Percentiles rank a stretch among this genome's conserved stretches.
phyloP scores from a whole-genome alignment of 1,139 yeast genomes.

The Sugiyamaella sp. region DNA sequence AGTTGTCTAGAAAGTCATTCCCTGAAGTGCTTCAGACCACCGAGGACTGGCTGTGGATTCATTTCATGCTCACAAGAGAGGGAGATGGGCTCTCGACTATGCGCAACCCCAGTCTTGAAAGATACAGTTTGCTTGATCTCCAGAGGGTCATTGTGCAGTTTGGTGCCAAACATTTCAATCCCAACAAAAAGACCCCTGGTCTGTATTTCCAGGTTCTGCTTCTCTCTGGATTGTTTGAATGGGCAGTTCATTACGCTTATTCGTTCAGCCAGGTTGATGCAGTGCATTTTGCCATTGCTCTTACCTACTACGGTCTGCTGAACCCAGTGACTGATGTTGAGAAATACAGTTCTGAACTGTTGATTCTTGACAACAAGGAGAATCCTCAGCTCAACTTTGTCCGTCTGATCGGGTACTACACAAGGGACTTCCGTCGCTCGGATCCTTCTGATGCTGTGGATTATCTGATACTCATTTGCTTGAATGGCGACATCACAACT shows the following conservation, averaged over 20 bases:
- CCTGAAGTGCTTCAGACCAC: conserved; percentile 76
- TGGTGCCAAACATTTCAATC: conserved; percentile 73
- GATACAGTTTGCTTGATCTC: conserved; percentile 71
- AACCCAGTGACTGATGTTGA: conserved; percentile 48
- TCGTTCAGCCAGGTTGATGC: conserved; percentile 78
- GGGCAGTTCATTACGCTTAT: conserved; percentile 74
- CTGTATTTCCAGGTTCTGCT: conserved; percentile 76
- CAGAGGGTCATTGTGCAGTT: conserved; percentile 70
- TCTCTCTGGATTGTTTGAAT: conserved; percentile 78
- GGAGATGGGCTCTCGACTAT: conserved; percentile 6
- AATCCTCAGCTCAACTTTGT: conserved; percentile 42
- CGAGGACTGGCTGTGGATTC: conserved; percentile 98
- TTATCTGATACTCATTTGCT: conserved; percentile 72
- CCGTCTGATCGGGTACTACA: conserved; percentile 51
- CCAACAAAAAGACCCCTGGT: conserved; percentile 61
- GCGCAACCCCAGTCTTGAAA: conserved; percentile 63
- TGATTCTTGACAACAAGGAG: conserved; percentile 36
- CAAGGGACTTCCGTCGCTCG: conserved; percentile 77
- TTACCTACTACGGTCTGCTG: conserved; percentile 74
- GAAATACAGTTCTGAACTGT: conserved; percentile 24
- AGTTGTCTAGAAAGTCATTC: conserved; percentile 70
- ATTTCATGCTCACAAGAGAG: conserved; percentile 73
- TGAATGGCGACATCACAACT: conserved; percentile 45
- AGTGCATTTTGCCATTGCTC: conserved; percentile 84
- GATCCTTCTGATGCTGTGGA: conserved; percentile 93